Conservation (phyloP, 116 monocot genomes). For the Trichopus zeylanicus region DNA sequence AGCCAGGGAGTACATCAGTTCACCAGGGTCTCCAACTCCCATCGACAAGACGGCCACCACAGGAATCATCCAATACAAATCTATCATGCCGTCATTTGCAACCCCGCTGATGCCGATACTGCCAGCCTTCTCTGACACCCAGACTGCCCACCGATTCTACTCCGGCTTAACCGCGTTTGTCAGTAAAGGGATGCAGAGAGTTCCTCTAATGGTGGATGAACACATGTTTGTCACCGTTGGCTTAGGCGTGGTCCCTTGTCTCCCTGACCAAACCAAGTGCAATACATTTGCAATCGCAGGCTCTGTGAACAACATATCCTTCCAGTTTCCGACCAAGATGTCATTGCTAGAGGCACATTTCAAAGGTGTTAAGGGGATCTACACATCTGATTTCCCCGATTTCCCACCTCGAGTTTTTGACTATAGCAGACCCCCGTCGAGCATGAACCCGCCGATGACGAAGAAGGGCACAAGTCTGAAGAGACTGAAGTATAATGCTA, state of each 20-base stretch:
- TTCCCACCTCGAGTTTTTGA: not conserved
- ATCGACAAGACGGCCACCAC: slow-evolving; percentile 36
- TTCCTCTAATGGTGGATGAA: not conserved
- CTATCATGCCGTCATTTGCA: not conserved
- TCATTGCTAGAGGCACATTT: slow-evolving; percentile 9
- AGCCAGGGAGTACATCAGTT: slow-evolving; percentile 22
- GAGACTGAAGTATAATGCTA: slow-evolving; percentile 7
- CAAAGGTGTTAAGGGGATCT: not conserved
- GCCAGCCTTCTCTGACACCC: slow-evolving; percentile 44
- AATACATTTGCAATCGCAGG: not conserved
- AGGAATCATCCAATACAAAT: slow-evolving; percentile 35
- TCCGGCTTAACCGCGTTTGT: not conserved
- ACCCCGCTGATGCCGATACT: slow-evolving; percentile 35
- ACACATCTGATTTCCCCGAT: slow-evolving; percentile 5
- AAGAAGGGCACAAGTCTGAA: not conserved
- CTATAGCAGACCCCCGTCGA: not conserved
- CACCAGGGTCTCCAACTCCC: not conserved
- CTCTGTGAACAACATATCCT: slow-evolving; percentile 8
- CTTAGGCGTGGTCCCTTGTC: not conserved
- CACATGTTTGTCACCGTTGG: slow-evolving; percentile 8
- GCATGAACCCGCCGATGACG: not conserved
- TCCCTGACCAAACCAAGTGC: too few species aligned
- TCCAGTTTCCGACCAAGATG: not conserved
- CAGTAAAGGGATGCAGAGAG: not conserved
- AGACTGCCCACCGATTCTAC: slow-evolving; percentile 6